Evolutionary conservation across 257 asterid genomes (phyloP), one percentile per base, ranked within the genome.

Genomic region (Osmanthus fragrans): DNA sequence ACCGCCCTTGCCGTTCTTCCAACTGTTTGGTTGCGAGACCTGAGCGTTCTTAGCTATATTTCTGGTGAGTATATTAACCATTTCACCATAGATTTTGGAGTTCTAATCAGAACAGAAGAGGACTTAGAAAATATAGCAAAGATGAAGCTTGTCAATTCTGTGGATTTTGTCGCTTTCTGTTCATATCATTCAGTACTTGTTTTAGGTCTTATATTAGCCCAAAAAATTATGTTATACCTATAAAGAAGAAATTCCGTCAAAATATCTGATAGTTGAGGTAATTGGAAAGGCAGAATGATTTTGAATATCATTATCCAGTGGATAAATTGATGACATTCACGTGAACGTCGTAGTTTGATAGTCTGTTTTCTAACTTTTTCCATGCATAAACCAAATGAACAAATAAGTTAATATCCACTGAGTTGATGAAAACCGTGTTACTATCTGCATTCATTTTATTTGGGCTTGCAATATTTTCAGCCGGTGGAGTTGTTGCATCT

Each of bases 401-500:
- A 12, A 45, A 11, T 45, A 45, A 45, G 19, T 11, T 45, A 45
- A 45, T 45, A 45, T 13, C 51, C 51, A 45, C 51, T 11, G 13
- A 45, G 51, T 45, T 15, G 18, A 12, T 45, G 51, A 45, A 15
- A 19, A 45, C 51, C 6, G 6, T 45, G 18, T 45, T 12, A 12
- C 51, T 42, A 42, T 73, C 33, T 54, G 12, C 37, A 45, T 68
- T 63, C 42, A 10, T n/a, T 70, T 63, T 71, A 1, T 1, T 25
- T n/a, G 63, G 79, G 78, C 63, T 64, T 40, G 78, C 25, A 16
- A 37, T 29, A 66, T 56, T 73, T 77, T 69, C 87, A 96, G 99
- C 92, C 60, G 99, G 99, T 4, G 99, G 99, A 86, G 99, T 96
- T 71, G 21, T 96, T 73, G 98, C 99, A 49, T 93, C 99, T 6